Conservation (phyloP, 805 yeast genomes). For the Metschnikowia rubicola region DNA sequence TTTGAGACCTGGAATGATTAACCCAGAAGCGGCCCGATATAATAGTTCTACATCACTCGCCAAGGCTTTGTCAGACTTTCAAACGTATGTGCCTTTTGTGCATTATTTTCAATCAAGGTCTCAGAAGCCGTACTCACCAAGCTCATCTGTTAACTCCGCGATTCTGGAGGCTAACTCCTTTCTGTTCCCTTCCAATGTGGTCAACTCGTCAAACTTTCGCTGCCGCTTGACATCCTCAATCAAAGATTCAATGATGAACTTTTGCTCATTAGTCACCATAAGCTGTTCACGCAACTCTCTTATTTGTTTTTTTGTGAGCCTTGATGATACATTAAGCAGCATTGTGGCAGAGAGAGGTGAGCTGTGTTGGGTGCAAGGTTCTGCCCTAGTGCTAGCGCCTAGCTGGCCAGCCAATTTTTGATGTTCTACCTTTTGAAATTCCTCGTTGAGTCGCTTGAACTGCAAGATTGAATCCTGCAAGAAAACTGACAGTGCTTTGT, state of each 20-base stretch:
- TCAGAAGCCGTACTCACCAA: constrained; percentile 53
- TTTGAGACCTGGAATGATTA: too few relatives aligned
- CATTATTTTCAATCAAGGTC: too few relatives aligned
- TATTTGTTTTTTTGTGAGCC: constrained; percentile 48
- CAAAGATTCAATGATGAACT: constrained; percentile 64
- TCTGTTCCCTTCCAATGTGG: constrained; percentile 54
- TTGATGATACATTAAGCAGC: constrained; percentile 17
- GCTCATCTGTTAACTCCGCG: constrained; percentile 37
- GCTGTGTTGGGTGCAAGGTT: not conserved
- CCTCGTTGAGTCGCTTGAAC: constrained; percentile 56
- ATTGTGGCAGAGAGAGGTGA: constrained; percentile 4
- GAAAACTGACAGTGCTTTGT: constrained; percentile 52
- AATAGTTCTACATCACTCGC: too few relatives aligned
- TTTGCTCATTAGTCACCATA: constrained; percentile 85
- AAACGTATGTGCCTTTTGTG: too few relatives aligned
- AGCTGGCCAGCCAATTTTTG: constrained; percentile 16
- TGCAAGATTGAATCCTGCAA: constrained; percentile 66
- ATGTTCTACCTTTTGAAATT: constrained; percentile 32
- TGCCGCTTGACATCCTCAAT: constrained; percentile 58
- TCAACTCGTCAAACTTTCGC: constrained; percentile 74
- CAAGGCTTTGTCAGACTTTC: too few relatives aligned
- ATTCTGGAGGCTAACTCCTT: constrained; percentile 54
- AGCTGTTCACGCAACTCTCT: constrained; percentile 65
- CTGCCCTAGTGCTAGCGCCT: not conserved
- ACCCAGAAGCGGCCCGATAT: too few relatives aligned